Base-by-base conservation (phyloP, 306 rosid genomes). In the Trifolium repens region DNA sequence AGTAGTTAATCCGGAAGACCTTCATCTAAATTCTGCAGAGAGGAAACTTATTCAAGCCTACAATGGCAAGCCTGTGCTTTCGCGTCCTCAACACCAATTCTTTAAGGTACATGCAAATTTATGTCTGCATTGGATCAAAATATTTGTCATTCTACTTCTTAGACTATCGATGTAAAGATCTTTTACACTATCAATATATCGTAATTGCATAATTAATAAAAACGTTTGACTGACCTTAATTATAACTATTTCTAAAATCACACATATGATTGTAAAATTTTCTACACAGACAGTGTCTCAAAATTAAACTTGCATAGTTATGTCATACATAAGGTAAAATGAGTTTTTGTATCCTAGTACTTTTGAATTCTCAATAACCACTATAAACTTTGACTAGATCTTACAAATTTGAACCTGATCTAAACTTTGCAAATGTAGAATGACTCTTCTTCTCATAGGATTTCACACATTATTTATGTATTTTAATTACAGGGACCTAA, bases 21-120 rank as follows among this genome's bases (percentile, higher is more conserved):
- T 94, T 57, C 69, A 65, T 53, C 66, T 94, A 76, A 81, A 88
- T 78, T 80, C 91, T 8, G 52, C 98, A 2, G 98, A 90, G 81
- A 94, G 55, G 76, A 94, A 88, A 81, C 93, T 94, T n/a, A 72
- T 94, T 14, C 34, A 71, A 68, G 88, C 91, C 72, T 91, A 94
- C 65, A 94, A 94, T 76, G 93, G 91, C 80, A 91, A 94, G 85
- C 97, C 97, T 15, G 97, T 94, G 76, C 91, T 94, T 22, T 94
- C 98, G 0, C 92, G 98, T 19, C 98, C 98, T 76, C 98, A 94
- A 69, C 98, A 94, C 68, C 80, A 70, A 13, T 94, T 94, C 87
- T 87, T 77, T 79, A 76, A 52, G 96, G 98, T 93, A 80, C 24
- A 52, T 15, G 52, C 10, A 66, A 16, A 69, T 67, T 17, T 9